Evolutionary conservation across 148 eudicot genomes (phyloP), one percentile per base, ranked within the genome.

Genomic region (Cornus suecica): DNA sequence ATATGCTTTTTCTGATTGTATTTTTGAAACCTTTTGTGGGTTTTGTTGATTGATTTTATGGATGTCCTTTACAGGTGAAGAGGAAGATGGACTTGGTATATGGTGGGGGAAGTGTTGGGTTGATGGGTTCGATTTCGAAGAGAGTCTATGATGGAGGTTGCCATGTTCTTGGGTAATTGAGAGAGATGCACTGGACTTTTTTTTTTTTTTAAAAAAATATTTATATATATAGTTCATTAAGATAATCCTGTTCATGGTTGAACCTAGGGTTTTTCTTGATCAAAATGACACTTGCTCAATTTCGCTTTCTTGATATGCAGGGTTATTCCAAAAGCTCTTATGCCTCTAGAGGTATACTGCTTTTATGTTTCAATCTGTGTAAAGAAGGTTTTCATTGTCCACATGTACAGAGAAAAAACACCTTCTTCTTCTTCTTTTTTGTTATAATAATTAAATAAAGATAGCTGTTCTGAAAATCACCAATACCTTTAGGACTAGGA

Each of bases 81-180:
- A 88, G 96, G 86, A 92, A 92, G 85, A 88, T 92, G 79, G 88
- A 89, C 79, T 87, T 94, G 89, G 96, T 94, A 8, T 94, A 94
- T 81, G 98, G 98, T 68, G 98, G 98, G 51, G 97, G 98, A 84
- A 92, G 98, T 83, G 87, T 92, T 82, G 97, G 98, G 78, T 82
- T 94, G 70, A 92, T 94, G 98, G 98, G 98, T 61, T 85, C 88
- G 81, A 80, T 94, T 72, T 92, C 97, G 15, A 79, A 86, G 78
- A 82, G 88, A 80, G 93, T 92, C 65, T 76, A 74, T 86, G 97
- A 87, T 81, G 97, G 91, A 48, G 94, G 94, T 68, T 90, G 98
- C 82, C 87, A 88, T 90, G 98, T 94, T 80, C 90, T 94, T 82
- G 98, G 98, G 98, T 94, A 89, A 87, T 71, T 77, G 16, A 66